Conservation (phyloP, 768 basidiomycete species). For the Tylopilus balloui region DNA sequence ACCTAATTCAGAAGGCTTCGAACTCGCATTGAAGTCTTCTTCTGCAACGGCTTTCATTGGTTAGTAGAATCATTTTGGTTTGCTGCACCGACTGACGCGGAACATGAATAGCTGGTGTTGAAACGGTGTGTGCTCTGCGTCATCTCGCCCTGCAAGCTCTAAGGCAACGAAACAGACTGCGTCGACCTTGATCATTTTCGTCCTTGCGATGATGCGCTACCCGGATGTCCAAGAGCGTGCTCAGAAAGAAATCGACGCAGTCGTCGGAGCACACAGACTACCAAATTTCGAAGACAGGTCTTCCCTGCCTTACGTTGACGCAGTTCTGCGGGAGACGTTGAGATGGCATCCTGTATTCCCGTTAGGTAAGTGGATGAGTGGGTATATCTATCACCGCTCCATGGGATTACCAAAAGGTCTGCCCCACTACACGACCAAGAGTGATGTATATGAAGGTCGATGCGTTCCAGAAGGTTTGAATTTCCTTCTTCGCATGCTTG, state of each 20-base stretch:
- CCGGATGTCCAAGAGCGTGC: conserved; percentile 34
- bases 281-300: conserved; percentile 27
- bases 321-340: conserved; percentile 34
- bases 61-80: conserved; percentile 8
- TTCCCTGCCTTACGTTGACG: conserved; percentile 30
- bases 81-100: conserved; percentile 1
- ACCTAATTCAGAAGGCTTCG: conserved; percentile 19
- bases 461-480: conserved; percentile 26
- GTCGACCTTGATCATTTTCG: conserved; percentile 29
- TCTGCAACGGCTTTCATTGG: conserved; percentile 33
- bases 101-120: conserved; percentile 24
- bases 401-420: conserved; percentile 17
- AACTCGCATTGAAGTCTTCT: conserved; percentile 27
- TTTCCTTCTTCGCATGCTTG: background rate
- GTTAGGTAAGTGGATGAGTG: conserved; percentile 16
- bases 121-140: conserved; percentile 20
- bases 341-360: conserved; percentile 34
- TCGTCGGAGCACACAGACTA: conserved; percentile 27
- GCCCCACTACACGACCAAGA: conserved; percentile 25
- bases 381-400: background rate
- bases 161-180: conserved; percentile 23
- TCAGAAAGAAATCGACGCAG: conserved; percentile 32
- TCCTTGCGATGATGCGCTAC: conserved; percentile 34
- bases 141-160: background rate
- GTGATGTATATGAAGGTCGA: conserved; percentile 25